Evolutionary conservation across 2,329 filamentous ascomycete species (phyloP).

Genomic region (Lasiodiplodia citricola): DNA sequence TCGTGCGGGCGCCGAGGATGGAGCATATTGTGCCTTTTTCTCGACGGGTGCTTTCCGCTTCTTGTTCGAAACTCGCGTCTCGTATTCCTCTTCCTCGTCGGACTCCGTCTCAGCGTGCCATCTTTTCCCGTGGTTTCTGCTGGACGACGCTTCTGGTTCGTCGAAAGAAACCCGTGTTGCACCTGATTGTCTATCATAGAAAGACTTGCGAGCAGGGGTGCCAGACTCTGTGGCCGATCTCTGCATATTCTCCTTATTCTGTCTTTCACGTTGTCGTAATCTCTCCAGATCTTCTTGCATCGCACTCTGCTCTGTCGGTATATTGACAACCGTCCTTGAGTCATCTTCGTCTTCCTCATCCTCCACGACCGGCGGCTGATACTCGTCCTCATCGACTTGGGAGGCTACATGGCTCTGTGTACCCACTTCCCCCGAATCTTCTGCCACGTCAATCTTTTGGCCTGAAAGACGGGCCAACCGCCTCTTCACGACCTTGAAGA

Average conservation of each 20-base stretch:
- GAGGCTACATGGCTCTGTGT: background rate
- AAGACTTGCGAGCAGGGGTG: constrained; percentile 29
- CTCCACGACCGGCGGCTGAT: constrained; percentile 32
- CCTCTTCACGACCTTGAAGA: constrained; percentile 26
- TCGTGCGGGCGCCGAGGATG: background rate
- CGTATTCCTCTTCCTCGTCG: constrained; percentile 50
- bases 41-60: constrained; percentile 37
- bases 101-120: constrained; percentile 36
- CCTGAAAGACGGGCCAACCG: constrained; percentile 31
- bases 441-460: background rate
- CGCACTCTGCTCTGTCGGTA: constrained; percentile 21
- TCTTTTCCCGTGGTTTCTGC: constrained; percentile 33
- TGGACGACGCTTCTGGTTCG: constrained; percentile 34
- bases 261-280: constrained; percentile 29
- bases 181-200: constrained; percentile 48
- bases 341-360: constrained; percentile 32
- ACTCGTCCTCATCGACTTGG: background rate
- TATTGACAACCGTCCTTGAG: constrained; percentile 18
- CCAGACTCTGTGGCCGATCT: background rate
- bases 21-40: constrained; percentile 28
- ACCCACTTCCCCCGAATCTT: background rate
- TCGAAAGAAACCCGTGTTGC: constrained; percentile 45
- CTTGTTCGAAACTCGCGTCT: constrained; percentile 40
- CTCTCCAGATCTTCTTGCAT: constrained; percentile 26
- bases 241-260: constrained; percentile 27